Evolutionary conservation across 306 rosid species (phyloP).

Genomic region (Gleditsia sinensis): DNA sequence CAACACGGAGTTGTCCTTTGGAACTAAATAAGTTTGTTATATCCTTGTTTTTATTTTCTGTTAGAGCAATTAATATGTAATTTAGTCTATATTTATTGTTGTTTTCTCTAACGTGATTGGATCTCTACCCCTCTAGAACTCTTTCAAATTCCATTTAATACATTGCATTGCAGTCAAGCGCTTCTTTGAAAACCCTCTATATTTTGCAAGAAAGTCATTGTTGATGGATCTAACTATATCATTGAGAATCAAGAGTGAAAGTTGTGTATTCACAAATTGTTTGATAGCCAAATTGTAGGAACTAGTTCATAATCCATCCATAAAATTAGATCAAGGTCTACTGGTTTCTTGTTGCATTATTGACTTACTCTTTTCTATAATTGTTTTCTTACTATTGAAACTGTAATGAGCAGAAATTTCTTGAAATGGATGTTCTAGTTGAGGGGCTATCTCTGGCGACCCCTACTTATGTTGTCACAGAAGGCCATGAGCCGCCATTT

Average conservation of each 20-base stretch:
- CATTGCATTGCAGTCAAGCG: background rate
- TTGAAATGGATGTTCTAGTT: conserved; percentile 66
- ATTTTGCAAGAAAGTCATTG: conserved; percentile 1
- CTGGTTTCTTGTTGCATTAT: background rate
- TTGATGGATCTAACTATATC: background rate
- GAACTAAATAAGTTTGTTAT: too few species aligned
- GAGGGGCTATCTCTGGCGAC: conserved; percentile 68
- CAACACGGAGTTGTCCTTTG: too few species aligned
- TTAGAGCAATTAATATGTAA: too few species aligned
- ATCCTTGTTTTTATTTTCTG: too few species aligned
- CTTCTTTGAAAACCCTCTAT: conserved; percentile 11
- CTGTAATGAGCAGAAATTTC: conserved; percentile 70
- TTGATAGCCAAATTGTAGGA: conserved; percentile 11
- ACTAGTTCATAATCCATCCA: conserved; percentile 4
- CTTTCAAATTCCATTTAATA: too few species aligned
- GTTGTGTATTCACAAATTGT: conserved; percentile 5
- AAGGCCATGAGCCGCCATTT: conserved; percentile 82
- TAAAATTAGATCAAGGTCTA: conserved; percentile 16
- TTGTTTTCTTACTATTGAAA: conserved; percentile 18
- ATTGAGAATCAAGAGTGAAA: background rate
- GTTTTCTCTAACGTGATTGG: too few species aligned
- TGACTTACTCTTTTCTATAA: background rate
- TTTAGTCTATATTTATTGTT: too few species aligned
- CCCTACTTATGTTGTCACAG: conserved; percentile 74
- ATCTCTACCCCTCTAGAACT: too few species aligned